Evolutionary conservation across 2,329 filamentous ascomycete species (phyloP), one percentile per base, ranked within the genome.

Genomic region (Hypoxylon sp.): DNA sequence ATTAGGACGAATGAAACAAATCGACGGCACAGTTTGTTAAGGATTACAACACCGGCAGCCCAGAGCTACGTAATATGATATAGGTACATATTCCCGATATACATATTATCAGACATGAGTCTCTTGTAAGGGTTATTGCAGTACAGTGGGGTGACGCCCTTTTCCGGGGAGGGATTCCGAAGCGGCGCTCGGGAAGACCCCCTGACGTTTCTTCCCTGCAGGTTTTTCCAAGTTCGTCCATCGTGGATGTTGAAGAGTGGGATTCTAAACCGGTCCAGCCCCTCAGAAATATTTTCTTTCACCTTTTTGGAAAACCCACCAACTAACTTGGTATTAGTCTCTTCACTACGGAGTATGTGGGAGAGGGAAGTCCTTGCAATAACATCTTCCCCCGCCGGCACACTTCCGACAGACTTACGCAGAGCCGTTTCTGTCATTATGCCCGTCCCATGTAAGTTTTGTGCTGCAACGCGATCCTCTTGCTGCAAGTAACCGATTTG

Each of bases 161-260:
- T 69, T 66, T 63, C 66, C 69, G 63, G 69, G 69, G 69, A 69
- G 63, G 53, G 58, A 57, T 71, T 67, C 69, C 69, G 69, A 69
- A 33, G 63, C 63, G 54, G 66, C 50, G 58, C 48, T 57, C 48
- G 50, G 65, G 59, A 66, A 55, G 17, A 19, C 59, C 65, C 68
- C 66, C 67, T 39, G 57, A 42, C 39, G 39, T 59, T 55, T 53
- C 29, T 48, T 51, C 35, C 50, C 59, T 69, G 63, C 60, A 50
- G 63, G 60, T 54, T 64, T 44, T 65, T 65, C 69, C 60, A 62
- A 71, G 57, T 67, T 69, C 31, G 66, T 63, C 58, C 22, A 46
- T 55, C 60, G 42, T 61, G 53, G 37, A 53, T 46, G 22, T 54
- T 13, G 48, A 51, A 59, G 55, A 62, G 63, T 69, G 51, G 63